A percentile compares a stretch with the other conserved stretches of the same genome.
phyloP scores from a whole-genome alignment of 345 rosid genomes.

The Brassica cretica region DNA sequence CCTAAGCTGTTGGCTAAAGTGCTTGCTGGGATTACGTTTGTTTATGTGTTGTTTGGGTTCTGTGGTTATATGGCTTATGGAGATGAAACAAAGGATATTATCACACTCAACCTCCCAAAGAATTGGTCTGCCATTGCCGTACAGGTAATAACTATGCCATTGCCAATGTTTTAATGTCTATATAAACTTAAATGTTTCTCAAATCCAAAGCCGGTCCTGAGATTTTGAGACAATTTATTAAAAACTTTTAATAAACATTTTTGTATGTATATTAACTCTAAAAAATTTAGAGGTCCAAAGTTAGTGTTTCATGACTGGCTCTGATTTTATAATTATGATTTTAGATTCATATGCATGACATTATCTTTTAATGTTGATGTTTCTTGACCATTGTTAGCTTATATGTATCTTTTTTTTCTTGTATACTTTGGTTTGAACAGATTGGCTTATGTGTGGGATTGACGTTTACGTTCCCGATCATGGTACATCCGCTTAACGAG shows the following conservation, averaged over 20 bases:
- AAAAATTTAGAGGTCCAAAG: not conserved
- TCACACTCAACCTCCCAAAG: constrained; percentile 76
- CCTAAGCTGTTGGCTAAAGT: constrained; percentile 62
- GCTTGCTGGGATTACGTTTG: constrained; percentile 61
- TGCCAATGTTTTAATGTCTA: not conserved
- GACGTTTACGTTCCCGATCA: constrained; percentile 80
- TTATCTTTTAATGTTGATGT: not conserved
- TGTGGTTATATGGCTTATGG: constrained; percentile 93
- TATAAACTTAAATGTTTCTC: not conserved
- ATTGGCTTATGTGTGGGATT: constrained; percentile 85
- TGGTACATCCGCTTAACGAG: constrained; percentile 85
- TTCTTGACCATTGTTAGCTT: not conserved
- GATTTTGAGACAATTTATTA: too few species aligned
- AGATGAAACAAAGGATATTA: constrained; percentile 73
- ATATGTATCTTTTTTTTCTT: not conserved
- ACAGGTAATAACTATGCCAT: constrained; percentile 52
- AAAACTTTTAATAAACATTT: too few species aligned
- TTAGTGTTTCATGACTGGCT: not conserved
- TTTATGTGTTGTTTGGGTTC: constrained; percentile 69
- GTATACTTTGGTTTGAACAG: constrained; percentile 44
- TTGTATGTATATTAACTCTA: not conserved
- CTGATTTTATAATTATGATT: not conserved
- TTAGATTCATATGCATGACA: not conserved
- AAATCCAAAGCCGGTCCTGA: too few species aligned
- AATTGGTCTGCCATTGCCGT: constrained; percentile 73